These are phyloP conservation scores for Calycina herbarum DNA, from an alignment of 2,329 filamentous ascomycete species.

Conservation along the genomic window DNA sequence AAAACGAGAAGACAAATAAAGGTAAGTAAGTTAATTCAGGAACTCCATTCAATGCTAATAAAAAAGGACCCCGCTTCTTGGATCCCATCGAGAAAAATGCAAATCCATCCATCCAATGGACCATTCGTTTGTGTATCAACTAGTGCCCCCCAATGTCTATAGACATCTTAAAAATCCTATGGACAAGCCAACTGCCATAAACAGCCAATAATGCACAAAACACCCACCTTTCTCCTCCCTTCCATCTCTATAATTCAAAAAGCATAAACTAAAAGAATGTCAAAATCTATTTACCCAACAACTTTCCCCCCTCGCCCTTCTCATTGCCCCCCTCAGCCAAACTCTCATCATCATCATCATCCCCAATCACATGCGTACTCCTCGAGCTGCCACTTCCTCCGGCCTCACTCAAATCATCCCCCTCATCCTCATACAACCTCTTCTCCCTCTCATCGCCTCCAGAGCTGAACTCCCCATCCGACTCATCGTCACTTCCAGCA, in stretches of 20 bases:
- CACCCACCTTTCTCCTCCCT: no score
- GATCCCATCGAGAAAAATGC: neutral
- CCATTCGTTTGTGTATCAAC: no score
- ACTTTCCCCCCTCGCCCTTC: conserved; percentile 14
- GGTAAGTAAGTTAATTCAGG: neutral
- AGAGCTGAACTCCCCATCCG: conserved; percentile 47
- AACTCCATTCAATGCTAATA: neutral
- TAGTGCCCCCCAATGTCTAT: no score
- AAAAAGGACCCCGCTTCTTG: neutral
- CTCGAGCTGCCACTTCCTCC: conserved; percentile 21
- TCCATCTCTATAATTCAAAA: no score
- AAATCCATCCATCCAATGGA: neutral
- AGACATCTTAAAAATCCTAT: no score
- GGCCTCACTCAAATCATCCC: conserved; percentile 9
- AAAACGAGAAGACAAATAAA: no score
- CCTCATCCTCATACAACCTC: conserved; percentile 36
- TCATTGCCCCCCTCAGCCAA: conserved; percentile 17
- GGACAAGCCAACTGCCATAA: no score
- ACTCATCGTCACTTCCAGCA: conserved; percentile 78
- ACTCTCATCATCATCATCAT: conserved; percentile 43
- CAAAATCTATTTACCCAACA: conserved; percentile 26
- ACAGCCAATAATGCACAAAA: no score
- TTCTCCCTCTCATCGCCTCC: conserved; percentile 41
- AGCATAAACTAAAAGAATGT: neutral
- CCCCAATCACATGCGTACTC: conserved; percentile 51